These are phyloP conservation scores for Skeletonema grethae DNA, from an alignment of 108 stramenopile genomes.

Conservation along the genomic window DNA sequence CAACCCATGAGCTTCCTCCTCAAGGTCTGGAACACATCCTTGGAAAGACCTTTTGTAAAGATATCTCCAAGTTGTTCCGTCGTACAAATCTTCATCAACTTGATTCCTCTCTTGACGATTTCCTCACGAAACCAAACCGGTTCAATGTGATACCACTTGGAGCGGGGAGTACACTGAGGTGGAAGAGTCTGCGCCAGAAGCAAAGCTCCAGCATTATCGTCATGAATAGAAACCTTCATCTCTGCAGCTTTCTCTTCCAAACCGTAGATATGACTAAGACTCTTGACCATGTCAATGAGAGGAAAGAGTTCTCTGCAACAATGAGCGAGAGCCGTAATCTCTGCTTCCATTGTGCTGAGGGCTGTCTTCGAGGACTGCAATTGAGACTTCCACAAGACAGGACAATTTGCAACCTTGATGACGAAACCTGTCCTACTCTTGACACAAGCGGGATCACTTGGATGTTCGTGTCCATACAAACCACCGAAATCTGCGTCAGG, in stretches of 20 bases:
- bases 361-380: slow-evolving; percentile 49
- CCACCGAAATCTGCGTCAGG: slow-evolving; percentile 52
- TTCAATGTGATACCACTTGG: slow-evolving; percentile 46
- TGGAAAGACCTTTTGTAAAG: slow-evolving; percentile 42
- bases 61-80: slow-evolving; percentile 34
- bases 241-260: background rate
- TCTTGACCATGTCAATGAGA: slow-evolving; percentile 16
- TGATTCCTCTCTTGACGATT: slow-evolving; percentile 2
- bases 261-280: background rate
- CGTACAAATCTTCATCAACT: slow-evolving; percentile 21
- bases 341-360: slow-evolving; percentile 50
- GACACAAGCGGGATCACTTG: slow-evolving; percentile 24
- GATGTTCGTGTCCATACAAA: slow-evolving; percentile 25
- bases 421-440: slow-evolving; percentile 49
- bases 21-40: background rate
- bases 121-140: slow-evolving; percentile 42
- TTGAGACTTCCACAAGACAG: slow-evolving; percentile 43
- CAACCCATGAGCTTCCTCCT: slow-evolving; percentile 21
- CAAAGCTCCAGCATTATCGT: slow-evolving; percentile 58
- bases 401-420: slow-evolving; percentile 24
- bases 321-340: slow-evolving; percentile 50
- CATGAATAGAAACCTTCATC: slow-evolving; percentile 27
- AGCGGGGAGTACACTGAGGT: slow-evolving; percentile 31
- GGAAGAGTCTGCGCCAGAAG: slow-evolving; percentile 21
- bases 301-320: slow-evolving; percentile 30